Evolutionary conservation across 257 asterid genomes (phyloP), one percentile per base, ranked within the genome.

Genomic region (Linaria vulgaris): DNA sequence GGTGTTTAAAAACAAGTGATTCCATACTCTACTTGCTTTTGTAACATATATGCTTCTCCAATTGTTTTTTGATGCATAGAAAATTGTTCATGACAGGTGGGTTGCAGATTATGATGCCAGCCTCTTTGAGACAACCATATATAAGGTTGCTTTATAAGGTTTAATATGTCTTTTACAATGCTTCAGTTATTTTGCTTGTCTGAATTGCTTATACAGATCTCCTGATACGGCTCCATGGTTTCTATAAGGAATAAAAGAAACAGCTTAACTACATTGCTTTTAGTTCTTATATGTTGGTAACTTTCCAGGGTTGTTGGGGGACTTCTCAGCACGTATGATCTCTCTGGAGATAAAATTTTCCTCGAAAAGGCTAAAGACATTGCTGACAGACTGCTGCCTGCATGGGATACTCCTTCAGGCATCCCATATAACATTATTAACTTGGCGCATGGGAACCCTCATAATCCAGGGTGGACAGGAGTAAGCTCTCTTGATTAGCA

Each of bases 111-210:
- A 94, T 73, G 99, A 94, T 56, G 99, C 97, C 31, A 94, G 99
- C 56, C 97, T 94, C 71, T 94, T 94, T 46, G 99, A 94, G 88
- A 94, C 99, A 78, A 94, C 99, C 90, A n/a, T n/a, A n/a, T n/a
- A 94, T 94, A 94, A 94, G 99, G 99, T 94, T 86, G 87, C 91
- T 84, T 82, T 85, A 76, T 85, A 82, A 84, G 91, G 95, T 94
- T 90, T 85, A 84, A 69, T 78, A 61, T 73, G 74, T 61, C 67
- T 67, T 74, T 64, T 78, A 58, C 38, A 65, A 78, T 60, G 31
- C 66, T 72, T 54, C 61, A 64, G 68, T 72, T 69, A 69, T 64
- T 57, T 64, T 78, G 41, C 48, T 66, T 56, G 27, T 50, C 66
- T 64, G 68, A 61, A 68, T 25, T 61, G n/a, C 16, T 15, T 39